Evolutionary conservation across 2,329 filamentous ascomycete genomes (phyloP).

Genomic region (Aspergillus sergii): DNA sequence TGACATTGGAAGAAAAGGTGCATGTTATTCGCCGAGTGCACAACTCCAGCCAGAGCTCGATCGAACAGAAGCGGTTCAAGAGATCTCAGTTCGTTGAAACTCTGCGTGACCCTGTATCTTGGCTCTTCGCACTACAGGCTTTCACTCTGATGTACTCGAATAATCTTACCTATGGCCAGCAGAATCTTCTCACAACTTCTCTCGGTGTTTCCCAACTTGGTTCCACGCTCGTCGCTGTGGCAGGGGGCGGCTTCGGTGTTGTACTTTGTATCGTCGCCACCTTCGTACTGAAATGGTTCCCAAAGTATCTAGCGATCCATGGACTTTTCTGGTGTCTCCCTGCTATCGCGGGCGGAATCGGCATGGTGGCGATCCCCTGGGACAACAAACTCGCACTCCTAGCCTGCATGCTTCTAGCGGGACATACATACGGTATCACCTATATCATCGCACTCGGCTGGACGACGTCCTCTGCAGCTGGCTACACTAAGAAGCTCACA

Average conservation of each 20-base stretch:
- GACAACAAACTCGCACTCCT: background rate
- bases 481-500: conserved; percentile 6
- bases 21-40: background rate
- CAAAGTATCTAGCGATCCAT: background rate
- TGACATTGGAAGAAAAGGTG: background rate
- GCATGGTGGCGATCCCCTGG: background rate
- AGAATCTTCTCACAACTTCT: conserved; percentile 1
- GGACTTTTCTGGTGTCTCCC: conserved; percentile 2
- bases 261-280: background rate
- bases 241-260: background rate
- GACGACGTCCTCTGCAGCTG: conserved; percentile 1
- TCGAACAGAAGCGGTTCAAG: conserved; percentile 2
- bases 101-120: background rate
- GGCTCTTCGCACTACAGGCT: background rate
- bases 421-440: background rate
- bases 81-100: background rate
- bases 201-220: background rate
- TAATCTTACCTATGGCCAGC: background rate
- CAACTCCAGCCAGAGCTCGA: background rate
- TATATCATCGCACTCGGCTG: conserved; percentile 3
- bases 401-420: background rate
- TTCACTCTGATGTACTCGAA: conserved; percentile 2
- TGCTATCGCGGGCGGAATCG: background rate
- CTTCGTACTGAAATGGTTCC: background rate
- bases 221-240: conserved; percentile 1